A percentile compares a stretch with the other conserved stretches of the same genome.
Conservation (phyloP, 768 basidiomycete species). For the Pleurotus giganteus region DNA sequence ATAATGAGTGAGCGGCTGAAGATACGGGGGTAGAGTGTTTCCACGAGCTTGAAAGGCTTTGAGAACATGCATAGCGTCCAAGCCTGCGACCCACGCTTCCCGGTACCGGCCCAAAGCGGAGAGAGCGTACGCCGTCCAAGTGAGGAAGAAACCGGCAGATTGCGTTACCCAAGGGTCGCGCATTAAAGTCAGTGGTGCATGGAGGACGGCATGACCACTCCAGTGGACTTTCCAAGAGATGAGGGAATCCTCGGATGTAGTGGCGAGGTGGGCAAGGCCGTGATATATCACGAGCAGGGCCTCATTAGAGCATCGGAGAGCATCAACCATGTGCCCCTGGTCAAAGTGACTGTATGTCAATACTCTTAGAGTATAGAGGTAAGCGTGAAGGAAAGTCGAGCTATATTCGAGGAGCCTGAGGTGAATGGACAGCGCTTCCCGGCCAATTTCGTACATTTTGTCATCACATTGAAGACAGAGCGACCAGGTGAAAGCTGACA, state of each 20-base stretch:
- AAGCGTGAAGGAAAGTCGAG: neutral
- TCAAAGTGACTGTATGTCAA: neutral
- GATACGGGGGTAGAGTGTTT: neutral
- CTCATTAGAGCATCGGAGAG: neutral
- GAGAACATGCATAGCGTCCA: neutral
- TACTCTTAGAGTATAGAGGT: neutral
- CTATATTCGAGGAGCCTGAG: neutral
- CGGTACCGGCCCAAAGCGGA: neutral
- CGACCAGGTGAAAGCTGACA: neutral
- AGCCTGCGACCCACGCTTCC: neutral
- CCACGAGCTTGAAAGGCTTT: neutral
- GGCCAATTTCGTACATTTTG: neutral
- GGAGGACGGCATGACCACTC: neutral
- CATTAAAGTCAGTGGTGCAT: neutral
- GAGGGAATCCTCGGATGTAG: neutral
- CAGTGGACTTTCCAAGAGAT: neutral
- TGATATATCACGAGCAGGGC: neutral
- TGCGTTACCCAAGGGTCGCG: neutral
- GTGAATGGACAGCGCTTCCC: neutral
- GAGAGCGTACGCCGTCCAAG: neutral
- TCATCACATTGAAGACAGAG: neutral
- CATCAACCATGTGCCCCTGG: neutral
- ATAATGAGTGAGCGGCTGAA: neutral
- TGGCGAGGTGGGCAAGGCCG: neutral
- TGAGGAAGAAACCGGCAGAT: neutral